These are phyloP conservation scores for Echeveria elegans DNA, from an alignment of 164 flowering plant species.

Conservation along the genomic window DNA sequence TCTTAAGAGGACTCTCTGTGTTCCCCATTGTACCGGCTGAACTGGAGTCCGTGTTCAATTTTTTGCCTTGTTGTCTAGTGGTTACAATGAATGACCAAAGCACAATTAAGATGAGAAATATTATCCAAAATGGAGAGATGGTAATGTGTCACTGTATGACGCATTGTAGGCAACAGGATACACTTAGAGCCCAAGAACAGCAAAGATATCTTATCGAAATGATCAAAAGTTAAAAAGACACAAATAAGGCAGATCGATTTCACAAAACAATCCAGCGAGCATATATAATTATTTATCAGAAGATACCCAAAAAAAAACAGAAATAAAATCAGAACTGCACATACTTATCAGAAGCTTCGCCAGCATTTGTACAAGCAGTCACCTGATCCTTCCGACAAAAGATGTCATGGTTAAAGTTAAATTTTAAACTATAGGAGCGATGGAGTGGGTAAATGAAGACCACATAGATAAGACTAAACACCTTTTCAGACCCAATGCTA, in stretches of 20 bases:
- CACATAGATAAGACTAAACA: constrained; percentile 14
- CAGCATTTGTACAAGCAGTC: not conserved
- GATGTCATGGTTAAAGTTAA: not conserved
- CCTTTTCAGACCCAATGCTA: constrained; percentile 27
- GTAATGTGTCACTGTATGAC: not conserved
- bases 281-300: too few relatives aligned
- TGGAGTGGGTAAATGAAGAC: not conserved
- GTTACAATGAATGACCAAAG: not conserved
- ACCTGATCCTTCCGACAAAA: not conserved
- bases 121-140: not conserved
- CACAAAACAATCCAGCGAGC: too few relatives aligned
- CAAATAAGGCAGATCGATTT: too few relatives aligned
- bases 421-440: not conserved
- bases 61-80: not conserved
- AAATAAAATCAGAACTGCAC: not conserved
- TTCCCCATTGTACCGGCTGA: not conserved
- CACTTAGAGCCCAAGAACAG: not conserved
- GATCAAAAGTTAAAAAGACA: not conserved
- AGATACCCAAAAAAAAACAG: too few relatives aligned
- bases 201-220: not conserved
- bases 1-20: not conserved
- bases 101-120: not conserved
- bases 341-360: not conserved
- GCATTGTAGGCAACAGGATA: not conserved
- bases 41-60: not conserved